Percentiles rank a stretch among this genome's conserved stretches.
phyloP scores from a whole-genome alignment of 345 rosid species.

The Ricinus communis region DNA sequence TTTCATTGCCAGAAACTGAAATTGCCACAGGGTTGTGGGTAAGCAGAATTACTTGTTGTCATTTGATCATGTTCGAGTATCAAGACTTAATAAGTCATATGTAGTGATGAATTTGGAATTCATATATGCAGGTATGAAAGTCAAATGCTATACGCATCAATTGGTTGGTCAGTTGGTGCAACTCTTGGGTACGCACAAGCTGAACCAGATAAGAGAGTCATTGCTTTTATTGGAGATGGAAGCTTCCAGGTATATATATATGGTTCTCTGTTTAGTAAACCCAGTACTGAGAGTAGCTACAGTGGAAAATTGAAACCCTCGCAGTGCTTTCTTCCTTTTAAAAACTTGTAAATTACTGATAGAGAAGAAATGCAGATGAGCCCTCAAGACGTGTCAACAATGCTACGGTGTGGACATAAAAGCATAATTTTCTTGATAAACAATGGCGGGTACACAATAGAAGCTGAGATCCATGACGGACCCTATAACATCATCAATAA shows the following conservation, averaged over 20 bases:
- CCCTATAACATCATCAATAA: slow-evolving; percentile 40
- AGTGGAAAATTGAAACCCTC: too few species aligned
- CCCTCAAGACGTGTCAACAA: slow-evolving; percentile 42
- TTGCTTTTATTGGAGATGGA: slow-evolving; percentile 8
- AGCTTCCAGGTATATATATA: slow-evolving; percentile 6
- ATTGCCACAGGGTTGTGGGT: slow-evolving; percentile 35
- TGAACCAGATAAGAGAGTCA: slow-evolving; percentile 2
- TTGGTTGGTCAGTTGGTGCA: slow-evolving; percentile 2
- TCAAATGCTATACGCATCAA: neutral
- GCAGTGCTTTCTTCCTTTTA: too few species aligned
- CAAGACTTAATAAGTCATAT: neutral
- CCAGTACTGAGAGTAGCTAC: too few species aligned
- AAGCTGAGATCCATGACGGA: slow-evolving; percentile 41
- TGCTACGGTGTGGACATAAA: slow-evolving; percentile 36
- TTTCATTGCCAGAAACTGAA: slow-evolving; percentile 4
- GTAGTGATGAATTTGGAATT: neutral
- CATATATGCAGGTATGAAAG: neutral
- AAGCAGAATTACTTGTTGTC: neutral
- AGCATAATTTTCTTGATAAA: slow-evolving; percentile 36
- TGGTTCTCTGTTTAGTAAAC: too few species aligned
- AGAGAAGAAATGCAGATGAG: slow-evolving; percentile 24
- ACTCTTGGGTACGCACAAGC: slow-evolving; percentile 8
- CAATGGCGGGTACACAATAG: slow-evolving; percentile 43
- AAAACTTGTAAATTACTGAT: too few species aligned
- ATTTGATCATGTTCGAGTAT: too few species aligned